Base-by-base conservation (phyloP, 2,329 filamentous ascomycete species). In the Niveomyces coronatus region DNA sequence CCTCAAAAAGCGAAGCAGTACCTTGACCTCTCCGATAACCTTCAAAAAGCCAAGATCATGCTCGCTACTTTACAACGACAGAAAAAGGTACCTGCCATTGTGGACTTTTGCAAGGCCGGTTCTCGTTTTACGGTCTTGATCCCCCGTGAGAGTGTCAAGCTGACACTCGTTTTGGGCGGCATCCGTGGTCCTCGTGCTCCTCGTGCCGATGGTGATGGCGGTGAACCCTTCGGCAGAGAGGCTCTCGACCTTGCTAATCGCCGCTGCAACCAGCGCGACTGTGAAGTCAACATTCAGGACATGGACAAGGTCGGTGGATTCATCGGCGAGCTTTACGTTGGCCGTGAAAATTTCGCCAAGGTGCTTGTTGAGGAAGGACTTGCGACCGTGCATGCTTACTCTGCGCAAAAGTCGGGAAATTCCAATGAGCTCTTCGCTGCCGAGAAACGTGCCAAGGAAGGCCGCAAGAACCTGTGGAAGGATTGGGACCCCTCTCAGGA, bases 41-140 rank as follows among this genome's bases (percentile, higher is more conserved):
- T 89, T 6, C 89, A 96, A 58, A 94, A 95, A 64, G 91, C 91
- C 45, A 96, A 95, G 72, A 81, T 94, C 38, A 87, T 94, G 60
- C 73, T 94, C 26, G 83, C 85, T 9, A 80, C 86, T 16, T 72
- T 98, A 22, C 85, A 91, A 44, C 78, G 89, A 38, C 88, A 95
- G 60, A 89, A 86, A 70, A 89, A 85, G 61, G 81, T 96, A 4
- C 87, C 91, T 7, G 91, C 84, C 9, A 72, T 98, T 49, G 87
- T 98, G 29, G 91, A 98, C 60, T 98, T 93, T 59, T 91, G 94
- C 68, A 95, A 96, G 64, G 85, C 87, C n/a, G 91, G 85, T 20
- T 94, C 88, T 28, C 78, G 91, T 48, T 98, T 96, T 62, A 94
- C 86, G 18, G 71, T 98, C 24, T 68, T 98, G 9, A 78, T 98